phyloP scores from a whole-genome alignment of 495 filamentous ascomycete species.

The Xylaria palmicola region DNA sequence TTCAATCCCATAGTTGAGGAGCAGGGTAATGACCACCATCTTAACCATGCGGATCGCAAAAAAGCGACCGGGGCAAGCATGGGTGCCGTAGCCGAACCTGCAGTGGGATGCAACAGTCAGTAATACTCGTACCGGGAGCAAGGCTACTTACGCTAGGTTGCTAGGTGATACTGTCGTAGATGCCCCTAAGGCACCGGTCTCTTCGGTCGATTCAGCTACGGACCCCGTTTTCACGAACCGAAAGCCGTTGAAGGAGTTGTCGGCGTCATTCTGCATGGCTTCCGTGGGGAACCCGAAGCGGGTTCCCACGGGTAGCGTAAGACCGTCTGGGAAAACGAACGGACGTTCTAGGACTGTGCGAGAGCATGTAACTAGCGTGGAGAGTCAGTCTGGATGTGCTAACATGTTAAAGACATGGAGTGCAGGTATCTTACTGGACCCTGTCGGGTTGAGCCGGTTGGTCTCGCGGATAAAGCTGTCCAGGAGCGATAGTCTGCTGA shows the following conservation, averaged over 20 bases:
- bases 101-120: neutral
- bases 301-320: neutral
- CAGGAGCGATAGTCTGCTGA: neutral
- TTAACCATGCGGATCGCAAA: constrained; percentile 46
- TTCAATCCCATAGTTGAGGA: constrained; percentile 45
- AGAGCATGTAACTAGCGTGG: neutral
- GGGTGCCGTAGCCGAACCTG: constrained; percentile 46
- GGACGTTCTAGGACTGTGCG: neutral
- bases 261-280: neutral
- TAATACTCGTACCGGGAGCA: neutral
- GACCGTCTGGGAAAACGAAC: neutral
- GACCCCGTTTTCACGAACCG: neutral
- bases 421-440: neutral
- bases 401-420: neutral
- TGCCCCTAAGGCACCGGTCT: too few species aligned
- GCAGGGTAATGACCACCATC: constrained; percentile 33
- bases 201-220: too few species aligned
- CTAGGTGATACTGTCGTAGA: too few species aligned
- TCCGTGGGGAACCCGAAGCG: neutral
- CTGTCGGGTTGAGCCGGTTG: neutral
- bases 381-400: neutral
- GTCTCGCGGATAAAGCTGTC: neutral
- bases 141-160: neutral
- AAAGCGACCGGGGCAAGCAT: constrained; percentile 51
- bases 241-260: neutral